Evolutionary conservation across 2,329 filamentous ascomycete genomes (phyloP), one percentile per base, ranked within the genome.

Genomic region (Hysterium pulicare): DNA sequence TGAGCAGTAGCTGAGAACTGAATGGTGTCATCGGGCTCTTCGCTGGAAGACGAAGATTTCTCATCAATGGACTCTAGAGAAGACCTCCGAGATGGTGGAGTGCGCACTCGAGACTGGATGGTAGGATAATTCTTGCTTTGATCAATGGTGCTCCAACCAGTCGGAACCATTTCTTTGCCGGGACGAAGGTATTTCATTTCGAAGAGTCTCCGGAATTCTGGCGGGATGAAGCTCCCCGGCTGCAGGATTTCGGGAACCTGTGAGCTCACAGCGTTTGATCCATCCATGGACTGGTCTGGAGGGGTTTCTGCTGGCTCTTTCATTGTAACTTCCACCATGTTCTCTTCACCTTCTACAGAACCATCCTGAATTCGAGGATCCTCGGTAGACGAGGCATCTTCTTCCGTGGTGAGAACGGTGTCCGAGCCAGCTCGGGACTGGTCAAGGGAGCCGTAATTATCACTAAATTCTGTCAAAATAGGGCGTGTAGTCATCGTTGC

Each of bases 301-400:
- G 49, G 41, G 4, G 53, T 50, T 44, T 76, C 71, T 13, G 59
- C 60, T 2, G 72, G 71, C 54, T 89, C 84, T 40, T 82, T 83
- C 84, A 96, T 90, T 1, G 86, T 87, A 13, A 98, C 83, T 59
- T 96, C 87, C 5, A 97, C 87, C 57, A 96, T 81, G 47, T 88
- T 88, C 47, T 96, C 90, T 63, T 96, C 91, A 8, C 89, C 87
- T 61, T 90, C 84, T 2, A 95, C 79, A 3, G 90, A 95, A 21
- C 81, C 78, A 33, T 88, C 84, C 44, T 84, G 79, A 35, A 95
- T 76, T 58, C 85, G 86, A 17, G 79, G 75, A 50, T 86, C 86
- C 8, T 78, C 79, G 3, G 82, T 82, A 3, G 82, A 84, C 48
- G 86, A 81, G 3, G 78, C 79, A 49, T 79, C 76, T 46, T 80